Base-by-base conservation (phyloP, 2,329 filamentous ascomycete genomes). In the Fusarium sp. region DNA sequence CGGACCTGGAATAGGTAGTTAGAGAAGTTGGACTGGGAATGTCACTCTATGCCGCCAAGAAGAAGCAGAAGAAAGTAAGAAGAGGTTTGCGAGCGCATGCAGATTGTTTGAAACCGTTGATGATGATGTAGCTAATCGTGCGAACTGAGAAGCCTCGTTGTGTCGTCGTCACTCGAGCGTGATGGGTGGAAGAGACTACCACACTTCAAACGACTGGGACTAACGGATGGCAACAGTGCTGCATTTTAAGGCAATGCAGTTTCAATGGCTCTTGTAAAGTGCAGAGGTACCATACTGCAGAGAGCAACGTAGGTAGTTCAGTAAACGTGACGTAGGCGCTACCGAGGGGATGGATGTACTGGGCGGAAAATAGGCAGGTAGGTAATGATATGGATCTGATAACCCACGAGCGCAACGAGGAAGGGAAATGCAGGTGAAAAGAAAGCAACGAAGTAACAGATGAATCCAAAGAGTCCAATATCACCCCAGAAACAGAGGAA, bases 241-340 rank as follows among this genome's bases (percentile, higher is more conserved):
- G 53, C 36, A 53, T 40, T 46, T 47, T 33, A 42, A 46, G 14
- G n/a, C 35, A 43, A 42, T 48, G 46, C 33, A 54, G 11, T 13
- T 40, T 31, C 43, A 63, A 43, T 27, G 50, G 41, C 47, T 45
- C 27, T n/a, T 52, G n/a, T 43, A 47, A 50, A 25, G 31, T 45
- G 42, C 33, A 45, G 55, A 40, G 64, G 20, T 37, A 48, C 35
- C 45, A 50, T 47, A 40, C 60, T 68, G 52, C 21, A 51, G 20
- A 53, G 54, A 66, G 59, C 61, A 71, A 60, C 56, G 56, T 48
- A 67, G 43, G 56, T 48, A 67, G 43, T 43, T 48, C 52, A 46
- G 45, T 55, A 53, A 71, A 53, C 68, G 70, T 72, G 70, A 72
- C 70, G 70, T 72, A 72, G 59, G 58, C 49, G 53, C 66, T 52